Evolutionary conservation across 2,329 filamentous ascomycete species (phyloP), one percentile per base, ranked within the genome.

Genomic region (Aspergillus sp.): DNA sequence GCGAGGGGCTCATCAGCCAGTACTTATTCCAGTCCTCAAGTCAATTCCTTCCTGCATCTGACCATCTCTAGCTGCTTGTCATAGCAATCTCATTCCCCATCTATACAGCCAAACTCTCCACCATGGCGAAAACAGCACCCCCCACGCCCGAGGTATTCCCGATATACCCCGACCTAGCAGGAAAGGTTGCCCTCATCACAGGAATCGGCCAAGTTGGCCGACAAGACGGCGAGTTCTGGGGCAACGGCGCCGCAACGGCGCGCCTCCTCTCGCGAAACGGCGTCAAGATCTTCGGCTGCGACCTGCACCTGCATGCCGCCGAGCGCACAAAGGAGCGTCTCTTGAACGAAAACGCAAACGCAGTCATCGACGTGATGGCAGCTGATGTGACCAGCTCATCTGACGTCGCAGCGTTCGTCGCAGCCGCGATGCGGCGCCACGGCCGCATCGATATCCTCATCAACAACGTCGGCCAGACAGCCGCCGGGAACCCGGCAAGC

Each of bases 391-490:
- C 40, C 19, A 17, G 7, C 40, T 13, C 16, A n/a, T 13, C n/a
- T 4, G n/a, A n/a, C 16, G 40, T 42, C 16, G 16, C n/a, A 8
- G 16, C 16, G 16, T 6, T 42, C 16, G 40, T 42, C 16, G 40
- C 16, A 2, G 40, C 16, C 16, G n/a, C 14, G 2, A 24, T 42
- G 19, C 16, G 9, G 19, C 77, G 76, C 36, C 76, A 83, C 54
- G 80, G 81, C 9, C 74, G 79, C 7, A 79, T 85, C 49, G 83
- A 86, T 55, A 79, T 85, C 20, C 67, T 86, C 0, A 64, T 86
- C 14, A 83, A 83, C 56, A 85, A 84, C 9, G 40, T 42, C 16
- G 40, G 40, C 7, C n/a, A 22, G 11, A 17, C 40, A 4, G 40
- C n/a, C 11, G 14, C 40, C 16, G 40, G 40, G 1, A 17, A 17